Base-by-base conservation (phyloP, 2,329 filamentous ascomycete genomes). In the Neoarthrinium moseri region DNA sequence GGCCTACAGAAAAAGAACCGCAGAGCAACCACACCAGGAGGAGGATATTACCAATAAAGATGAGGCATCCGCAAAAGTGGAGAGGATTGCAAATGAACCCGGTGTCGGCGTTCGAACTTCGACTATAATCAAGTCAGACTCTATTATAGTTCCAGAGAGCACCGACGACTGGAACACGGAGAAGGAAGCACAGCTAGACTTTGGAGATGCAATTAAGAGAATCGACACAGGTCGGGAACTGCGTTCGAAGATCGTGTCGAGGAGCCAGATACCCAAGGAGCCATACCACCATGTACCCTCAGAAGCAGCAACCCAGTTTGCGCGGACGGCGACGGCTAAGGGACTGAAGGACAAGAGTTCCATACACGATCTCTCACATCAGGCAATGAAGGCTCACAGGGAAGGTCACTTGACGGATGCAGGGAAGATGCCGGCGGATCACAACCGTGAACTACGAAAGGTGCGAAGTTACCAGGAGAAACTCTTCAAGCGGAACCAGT, bases 281-380 rank as follows among this genome's bases (percentile, higher is more conserved):
- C 52, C 56, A 5, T 75, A 80, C 51, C 74, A 67, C 27, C 74
- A 83, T 53, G 62, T 81, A 2, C 80, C 80, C 12, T 68, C 70
- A 43, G 69, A 76, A 27, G 80, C 80, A 0, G 78, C 79, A 1
- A 57, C 70, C 11, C 77, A 81, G 47, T 83, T 83, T 55, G 64
- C 72, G 8, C 64, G 70, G 34, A 83, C 80, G 0, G 73, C 78
- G 0, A 79, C 76, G 2, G 65, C 70, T 13, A 70, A 71, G 17
- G 55, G 57, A 32, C 62, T 66, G 57, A 62, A 63, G 21, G 61
- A 71, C 39, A 56, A 57, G 5, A 52, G 56, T 21, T 58, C 65
- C 8, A 58, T 68, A 11, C 73, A 76, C 52, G 72, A 66, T 43
- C 56, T 78, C 11, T 73, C 75, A 6, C 63, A 65, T 30, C 59